Percentiles rank a stretch among this genome's conserved stretches.
Conservation (phyloP, 257 asterid genomes). For the Lantana camara region DNA sequence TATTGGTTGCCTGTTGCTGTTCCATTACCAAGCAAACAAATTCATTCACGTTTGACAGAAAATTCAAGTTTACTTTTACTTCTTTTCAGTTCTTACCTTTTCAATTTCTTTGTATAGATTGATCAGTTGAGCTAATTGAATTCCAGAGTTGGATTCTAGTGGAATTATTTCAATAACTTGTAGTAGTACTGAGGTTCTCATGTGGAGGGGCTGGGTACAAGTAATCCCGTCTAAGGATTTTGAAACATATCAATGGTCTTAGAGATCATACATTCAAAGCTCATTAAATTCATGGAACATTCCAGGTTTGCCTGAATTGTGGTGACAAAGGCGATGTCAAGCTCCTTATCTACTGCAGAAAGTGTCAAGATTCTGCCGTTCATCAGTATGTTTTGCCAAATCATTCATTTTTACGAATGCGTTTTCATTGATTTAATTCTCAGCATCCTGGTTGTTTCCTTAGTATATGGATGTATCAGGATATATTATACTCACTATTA, state of each 20-base stretch:
- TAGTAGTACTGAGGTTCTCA: background rate
- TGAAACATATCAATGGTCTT: background rate
- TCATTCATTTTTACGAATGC: background rate
- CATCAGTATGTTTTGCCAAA: slow-evolving; percentile 27
- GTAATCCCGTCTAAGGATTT: background rate
- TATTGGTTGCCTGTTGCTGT: background rate
- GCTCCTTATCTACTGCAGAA: slow-evolving; percentile 33
- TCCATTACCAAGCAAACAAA: background rate
- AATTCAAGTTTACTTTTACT: background rate
- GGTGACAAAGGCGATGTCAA: slow-evolving; percentile 27
- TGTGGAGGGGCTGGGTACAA: background rate
- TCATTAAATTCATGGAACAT: background rate
- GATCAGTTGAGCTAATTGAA: too few relatives aligned
- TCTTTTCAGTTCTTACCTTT: background rate
- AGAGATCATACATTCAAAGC: background rate
- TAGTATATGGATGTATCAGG: background rate
- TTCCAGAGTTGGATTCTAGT: background rate
- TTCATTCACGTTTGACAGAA: background rate
- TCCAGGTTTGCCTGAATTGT: slow-evolving; percentile 32
- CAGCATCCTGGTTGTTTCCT: background rate
- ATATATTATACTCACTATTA: background rate
- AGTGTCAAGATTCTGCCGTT: slow-evolving; percentile 26
- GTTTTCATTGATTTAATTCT: background rate
- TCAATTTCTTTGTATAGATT: background rate
- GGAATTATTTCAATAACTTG: background rate